Evolutionary conservation across 148 eudicot species (phyloP).

Genomic region (Amaranthus palmeri): DNA sequence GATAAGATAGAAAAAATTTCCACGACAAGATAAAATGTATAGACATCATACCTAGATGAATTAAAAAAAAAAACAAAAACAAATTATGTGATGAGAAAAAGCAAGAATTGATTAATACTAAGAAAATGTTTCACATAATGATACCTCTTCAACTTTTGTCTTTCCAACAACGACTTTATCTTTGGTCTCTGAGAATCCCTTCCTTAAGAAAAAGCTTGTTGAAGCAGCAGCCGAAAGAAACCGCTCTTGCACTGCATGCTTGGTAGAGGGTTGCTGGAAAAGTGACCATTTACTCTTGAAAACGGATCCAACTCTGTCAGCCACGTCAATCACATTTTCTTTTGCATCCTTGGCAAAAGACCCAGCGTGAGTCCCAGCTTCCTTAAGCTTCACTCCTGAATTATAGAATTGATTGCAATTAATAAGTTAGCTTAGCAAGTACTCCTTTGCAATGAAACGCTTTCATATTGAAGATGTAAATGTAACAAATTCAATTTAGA

Average conservation of each 20-base stretch:
- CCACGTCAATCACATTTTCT: constrained; percentile 73
- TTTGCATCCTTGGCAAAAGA: constrained; percentile 89
- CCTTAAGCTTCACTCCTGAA: constrained; percentile 86
- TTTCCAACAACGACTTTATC: constrained; percentile 87
- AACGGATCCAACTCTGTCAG: constrained; percentile 73
- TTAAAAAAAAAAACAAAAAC: neutral
- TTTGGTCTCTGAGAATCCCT: constrained; percentile 81
- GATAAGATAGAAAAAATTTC: too few species aligned
- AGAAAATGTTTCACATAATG: neutral
- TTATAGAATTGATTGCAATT: neutral
- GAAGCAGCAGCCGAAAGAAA: constrained; percentile 90
- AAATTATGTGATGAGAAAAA: neutral
- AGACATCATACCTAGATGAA: too few species aligned
- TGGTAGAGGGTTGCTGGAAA: constrained; percentile 84
- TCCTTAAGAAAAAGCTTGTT: constrained; percentile 72
- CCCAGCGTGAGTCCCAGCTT: constrained; percentile 87
- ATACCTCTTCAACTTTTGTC: constrained; percentile 93
- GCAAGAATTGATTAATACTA: neutral
- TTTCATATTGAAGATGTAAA: neutral
- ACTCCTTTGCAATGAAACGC: neutral
- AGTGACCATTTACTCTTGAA: constrained; percentile 91
- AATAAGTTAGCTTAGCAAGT: neutral
- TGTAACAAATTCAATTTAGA: neutral
- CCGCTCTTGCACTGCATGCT: constrained; percentile 90
- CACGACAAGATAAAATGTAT: too few species aligned